Evolutionary conservation across 768 basidiomycete species (phyloP), one percentile per base, ranked within the genome.

Genomic region (Mycena vitilis): DNA sequence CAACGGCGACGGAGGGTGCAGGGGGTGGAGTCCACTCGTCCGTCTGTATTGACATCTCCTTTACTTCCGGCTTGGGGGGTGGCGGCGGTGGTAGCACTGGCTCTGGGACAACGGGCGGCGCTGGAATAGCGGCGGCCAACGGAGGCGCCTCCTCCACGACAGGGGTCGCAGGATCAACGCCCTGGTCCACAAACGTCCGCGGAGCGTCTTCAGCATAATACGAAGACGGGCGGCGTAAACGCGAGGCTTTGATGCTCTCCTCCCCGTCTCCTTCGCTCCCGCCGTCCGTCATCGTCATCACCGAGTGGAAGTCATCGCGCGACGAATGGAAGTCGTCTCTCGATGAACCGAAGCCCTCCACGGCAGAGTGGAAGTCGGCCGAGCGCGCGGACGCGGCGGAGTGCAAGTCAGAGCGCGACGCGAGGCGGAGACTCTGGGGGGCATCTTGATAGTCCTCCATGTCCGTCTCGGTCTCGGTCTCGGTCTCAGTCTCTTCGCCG

Each of bases 361-460:
- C 23, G 18, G 56, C 61, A 16, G 69, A 67, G 18, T 38, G 62
- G 57, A 70, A 65, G 47, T 49, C 68, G 11, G 49, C 56, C 36
- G 65, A 53, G 12, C 56, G 61, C 20, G 49, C 40, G 0, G 70
- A 71, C 34, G 57, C 63, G 15, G 61, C 55, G 22, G 65, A 69
- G 34, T 60, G 64, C 11, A 72, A 30, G 48, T 67, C 56, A 12
- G 13, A 37, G 65, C 62, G 66, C 59, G 70, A 64, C 20, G 15
- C 65, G 16, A 63, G 70, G 16, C 65, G 61, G 47, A 85, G 81
- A 69, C 84, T 94, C 75, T 91, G 89, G 52, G 89, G 82, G 2
- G 95, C 96, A 76, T 96, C 95, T 1, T 90, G 84, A 73, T 93
- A 95, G 66, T 94, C 89, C 20, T 90, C 92, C 40, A 75, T 78